Conservation (phyloP, 169 alveolate species). For the Plasmodium sp. region DNA sequence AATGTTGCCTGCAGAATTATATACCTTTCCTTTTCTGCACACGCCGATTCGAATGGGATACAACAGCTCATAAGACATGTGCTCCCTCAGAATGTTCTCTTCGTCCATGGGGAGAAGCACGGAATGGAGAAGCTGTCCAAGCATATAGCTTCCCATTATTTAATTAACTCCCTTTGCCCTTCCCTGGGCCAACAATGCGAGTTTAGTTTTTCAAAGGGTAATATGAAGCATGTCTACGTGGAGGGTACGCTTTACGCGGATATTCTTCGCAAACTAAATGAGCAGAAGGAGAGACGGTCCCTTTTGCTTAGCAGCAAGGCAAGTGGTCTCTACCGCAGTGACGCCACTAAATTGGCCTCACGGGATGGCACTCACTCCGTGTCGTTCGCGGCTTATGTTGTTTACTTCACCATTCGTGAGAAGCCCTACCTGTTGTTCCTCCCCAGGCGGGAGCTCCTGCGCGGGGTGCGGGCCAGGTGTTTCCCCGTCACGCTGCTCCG, state of each 20-base stretch:
- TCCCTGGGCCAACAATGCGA: constrained; percentile 42
- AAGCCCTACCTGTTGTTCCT: constrained; percentile 44
- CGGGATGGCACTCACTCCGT: background rate
- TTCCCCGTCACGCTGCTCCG: constrained; percentile 10
- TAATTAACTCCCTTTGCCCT: constrained; percentile 52
- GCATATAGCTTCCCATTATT: constrained; percentile 65
- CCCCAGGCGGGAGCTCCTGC: constrained; percentile 16
- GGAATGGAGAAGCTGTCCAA: constrained; percentile 93
- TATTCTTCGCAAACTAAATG: background rate
- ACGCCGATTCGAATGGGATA: constrained; percentile 98
- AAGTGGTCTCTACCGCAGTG: background rate
- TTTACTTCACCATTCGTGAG: background rate
- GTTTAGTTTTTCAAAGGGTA: constrained; percentile 24
- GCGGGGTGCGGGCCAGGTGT: background rate
- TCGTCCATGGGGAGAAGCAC: constrained; percentile 99
- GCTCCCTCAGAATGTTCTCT: constrained; percentile 92
- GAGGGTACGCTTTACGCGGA: background rate
- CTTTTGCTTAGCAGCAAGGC: background rate
- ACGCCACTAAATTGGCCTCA: background rate
- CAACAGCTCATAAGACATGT: constrained; percentile 90
- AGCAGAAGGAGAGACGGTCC: background rate
- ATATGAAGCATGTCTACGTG: constrained; percentile 23
- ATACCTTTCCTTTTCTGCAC: constrained; percentile 98
- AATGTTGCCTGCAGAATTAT: constrained; percentile 94
- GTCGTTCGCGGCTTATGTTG: constrained; percentile 13